Evolutionary conservation across 116 monocot species (phyloP), one percentile per base, ranked within the genome.

Genomic region (Zostera marina): DNA sequence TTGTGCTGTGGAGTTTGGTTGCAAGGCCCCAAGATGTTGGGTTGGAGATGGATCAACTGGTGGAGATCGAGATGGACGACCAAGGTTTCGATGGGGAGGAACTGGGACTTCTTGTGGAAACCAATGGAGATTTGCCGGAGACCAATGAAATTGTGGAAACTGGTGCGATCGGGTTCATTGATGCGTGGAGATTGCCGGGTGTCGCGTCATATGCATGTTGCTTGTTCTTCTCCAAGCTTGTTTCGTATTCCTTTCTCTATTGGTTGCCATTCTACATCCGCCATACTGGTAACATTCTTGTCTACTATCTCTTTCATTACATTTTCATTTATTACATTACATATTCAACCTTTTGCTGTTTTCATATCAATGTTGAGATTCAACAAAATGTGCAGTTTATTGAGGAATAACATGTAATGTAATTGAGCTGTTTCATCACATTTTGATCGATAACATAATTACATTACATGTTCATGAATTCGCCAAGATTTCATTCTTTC

Each of bases 231-330:
- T 83, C 87, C 20, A 93, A 93, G 70, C 79, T 93, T 14, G 92
- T 93, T 9, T 83, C 87, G 0, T 93, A 87, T 58, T 87, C 87
- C 0, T 93, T 93, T 56, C 79, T 93, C 16, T 93, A 93, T 63
- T 93, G 92, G 92, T 63, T 93, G 70, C 92, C 92, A 15, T 87
- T 93, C 46, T 93, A 93, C 66, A 81, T 93, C 53, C 63, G 78
- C 24, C 76, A 93, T 39, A 93, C 73, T 61, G 68, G 92, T 92
- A 77, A 59, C 43, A 11, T 57, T 19, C 17, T 16, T 6, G 17
- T 19, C 15, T 48, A 7, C 48, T 15, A 39, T 20, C 1, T 53
- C 24, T 11, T 10, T 14, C 38, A 32, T 7, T 55, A 38, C 12
- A 7, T 55, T 55, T 2, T 10, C 14, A 15, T 32, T 15, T 12